A percentile compares a stretch with the other conserved stretches of the same genome.
Evolutionary conservation across 495 filamentous ascomycete species (phyloP).

Genomic region (Talaromyces wortmannii): DNA sequence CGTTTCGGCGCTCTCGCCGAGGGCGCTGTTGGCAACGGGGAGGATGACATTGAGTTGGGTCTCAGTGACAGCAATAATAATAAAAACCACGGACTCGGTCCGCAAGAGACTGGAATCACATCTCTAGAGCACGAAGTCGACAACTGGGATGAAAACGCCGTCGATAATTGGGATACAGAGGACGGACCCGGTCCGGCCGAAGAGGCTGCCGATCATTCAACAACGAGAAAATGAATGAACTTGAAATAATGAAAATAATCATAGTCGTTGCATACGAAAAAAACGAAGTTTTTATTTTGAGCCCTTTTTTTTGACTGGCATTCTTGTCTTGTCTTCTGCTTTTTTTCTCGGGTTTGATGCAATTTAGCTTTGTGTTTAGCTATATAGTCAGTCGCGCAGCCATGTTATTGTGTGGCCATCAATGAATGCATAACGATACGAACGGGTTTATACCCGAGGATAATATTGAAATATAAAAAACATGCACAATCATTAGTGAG

Average conservation of each 20-base stretch:
- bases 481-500: no score
- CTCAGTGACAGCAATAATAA: constrained; percentile 42
- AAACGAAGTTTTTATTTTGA: neutral
- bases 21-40: constrained; percentile 22
- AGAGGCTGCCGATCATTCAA: neutral
- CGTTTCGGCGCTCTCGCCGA: constrained; percentile 63
- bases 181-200: constrained; percentile 23
- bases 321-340: neutral
- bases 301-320: neutral
- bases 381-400: no score
- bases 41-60: constrained; percentile 50
- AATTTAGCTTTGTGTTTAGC: neutral
- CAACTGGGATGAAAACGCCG: constrained; percentile 77
- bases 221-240: constrained; percentile 3
- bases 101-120: constrained; percentile 48
- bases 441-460: no score
- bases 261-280: neutral
- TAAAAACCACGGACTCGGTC: constrained; percentile 49
- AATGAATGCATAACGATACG: no score
- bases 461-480: no score
- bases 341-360: neutral
- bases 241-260: neutral
- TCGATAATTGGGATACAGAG: constrained; percentile 67
- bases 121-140: constrained; percentile 67
- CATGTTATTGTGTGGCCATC: no score